Percentiles rank a stretch among this genome's conserved stretches.
phyloP scores from a whole-genome alignment of 208 protist species.

The Leishmania tarentolae region DNA sequence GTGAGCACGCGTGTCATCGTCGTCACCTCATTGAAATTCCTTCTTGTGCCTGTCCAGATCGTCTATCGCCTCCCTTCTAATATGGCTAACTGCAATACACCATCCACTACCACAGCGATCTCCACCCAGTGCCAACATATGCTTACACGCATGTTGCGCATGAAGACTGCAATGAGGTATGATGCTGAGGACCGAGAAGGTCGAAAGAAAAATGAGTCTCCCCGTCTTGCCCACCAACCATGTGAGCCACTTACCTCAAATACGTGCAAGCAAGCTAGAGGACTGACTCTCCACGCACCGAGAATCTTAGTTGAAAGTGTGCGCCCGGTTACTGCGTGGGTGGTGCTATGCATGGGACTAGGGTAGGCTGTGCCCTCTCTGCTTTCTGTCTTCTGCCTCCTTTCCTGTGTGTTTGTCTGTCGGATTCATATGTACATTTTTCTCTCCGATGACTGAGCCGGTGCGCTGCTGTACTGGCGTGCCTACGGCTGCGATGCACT shows the following conservation, averaged over 20 bases:
- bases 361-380: neutral
- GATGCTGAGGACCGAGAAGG: neutral
- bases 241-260: neutral
- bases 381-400: neutral
- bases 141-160: neutral
- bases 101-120: neutral
- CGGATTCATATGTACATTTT: neutral
- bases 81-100: conserved; percentile 10
- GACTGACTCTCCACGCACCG: neutral
- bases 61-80: conserved; percentile 10
- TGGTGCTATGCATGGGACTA: neutral
- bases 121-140: neutral
- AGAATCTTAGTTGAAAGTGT: neutral
- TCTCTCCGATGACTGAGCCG: neutral
- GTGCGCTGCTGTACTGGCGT: neutral
- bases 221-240: neutral
- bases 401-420: neutral
- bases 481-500: no score
- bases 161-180: neutral
- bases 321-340: neutral
- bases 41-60: conserved; percentile 19
- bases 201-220: neutral
- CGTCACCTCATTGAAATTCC: neutral
- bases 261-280: neutral
- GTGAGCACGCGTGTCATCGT: neutral